Evolutionary conservation across 225 moss, liverwort and hornwort species (phyloP).

Genomic region (Straminergon stramineum): DNA sequence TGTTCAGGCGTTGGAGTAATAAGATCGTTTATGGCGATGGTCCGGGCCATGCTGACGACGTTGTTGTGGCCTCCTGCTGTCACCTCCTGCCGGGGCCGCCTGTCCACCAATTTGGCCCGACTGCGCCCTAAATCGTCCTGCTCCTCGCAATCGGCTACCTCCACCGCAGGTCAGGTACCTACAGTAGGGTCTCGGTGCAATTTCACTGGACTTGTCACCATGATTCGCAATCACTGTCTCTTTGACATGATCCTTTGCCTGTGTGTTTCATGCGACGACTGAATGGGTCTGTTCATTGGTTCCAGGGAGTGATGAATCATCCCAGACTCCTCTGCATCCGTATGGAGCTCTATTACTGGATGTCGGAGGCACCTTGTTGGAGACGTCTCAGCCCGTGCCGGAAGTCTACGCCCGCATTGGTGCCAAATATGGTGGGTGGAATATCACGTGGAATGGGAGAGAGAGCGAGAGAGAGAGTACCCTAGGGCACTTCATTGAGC

Average conservation of each 20-base stretch:
- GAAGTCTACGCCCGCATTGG: constrained; percentile 78
- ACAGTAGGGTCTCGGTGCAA: too few relatives aligned
- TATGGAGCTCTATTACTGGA: constrained; percentile 84
- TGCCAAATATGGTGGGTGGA: constrained; percentile 64
- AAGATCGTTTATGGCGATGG: background rate
- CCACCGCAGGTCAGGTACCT: background rate
- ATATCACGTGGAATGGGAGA: background rate
- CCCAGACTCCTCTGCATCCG: background rate
- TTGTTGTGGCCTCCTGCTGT: background rate
- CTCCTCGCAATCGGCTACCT: background rate
- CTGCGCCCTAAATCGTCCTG: background rate
- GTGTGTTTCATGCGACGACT: background rate
- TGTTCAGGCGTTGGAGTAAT: background rate
- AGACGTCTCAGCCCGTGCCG: constrained; percentile 71
- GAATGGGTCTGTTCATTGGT: background rate
- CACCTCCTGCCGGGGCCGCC: background rate
- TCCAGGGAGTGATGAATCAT: background rate
- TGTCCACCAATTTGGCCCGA: background rate
- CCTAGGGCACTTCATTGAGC: background rate
- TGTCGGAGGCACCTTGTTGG: constrained; percentile 84
- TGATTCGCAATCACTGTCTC: background rate
- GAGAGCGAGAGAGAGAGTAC: background rate
- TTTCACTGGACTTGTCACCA: background rate
- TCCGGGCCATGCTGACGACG: constrained; percentile 23
- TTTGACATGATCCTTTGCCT: background rate